phyloP scores from a whole-genome alignment of 257 asterid genomes.

The Solanum pinnatisectum region DNA sequence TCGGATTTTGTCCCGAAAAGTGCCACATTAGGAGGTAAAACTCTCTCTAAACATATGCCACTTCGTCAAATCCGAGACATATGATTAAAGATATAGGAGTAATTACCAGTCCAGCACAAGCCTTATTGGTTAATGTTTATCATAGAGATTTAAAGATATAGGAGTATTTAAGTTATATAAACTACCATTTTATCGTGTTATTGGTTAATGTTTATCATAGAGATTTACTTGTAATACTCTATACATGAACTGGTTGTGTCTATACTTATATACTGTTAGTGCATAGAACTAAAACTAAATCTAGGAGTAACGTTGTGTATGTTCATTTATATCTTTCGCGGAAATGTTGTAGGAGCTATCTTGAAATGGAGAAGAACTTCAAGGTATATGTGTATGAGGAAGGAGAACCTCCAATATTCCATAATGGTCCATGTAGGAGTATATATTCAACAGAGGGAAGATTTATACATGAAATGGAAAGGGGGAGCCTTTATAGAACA shows the following conservation, averaged over 20 bases:
- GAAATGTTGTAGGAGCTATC: constrained; percentile 44
- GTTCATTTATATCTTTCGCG: neutral
- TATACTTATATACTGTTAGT: neutral
- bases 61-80: neutral
- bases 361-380: constrained; percentile 72
- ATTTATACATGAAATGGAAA: constrained; percentile 70
- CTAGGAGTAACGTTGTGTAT: neutral
- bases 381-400: constrained; percentile 70
- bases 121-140: neutral
- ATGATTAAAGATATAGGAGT: neutral
- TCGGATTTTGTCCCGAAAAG: neutral
- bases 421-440: constrained; percentile 66
- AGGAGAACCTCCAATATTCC: constrained; percentile 80
- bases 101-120: neutral
- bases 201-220: neutral
- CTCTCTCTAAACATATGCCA: neutral
- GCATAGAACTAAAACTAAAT: neutral
- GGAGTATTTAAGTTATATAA: neutral
- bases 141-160: neutral
- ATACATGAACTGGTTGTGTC: neutral
- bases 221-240: neutral
- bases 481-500: constrained; percentile 38
- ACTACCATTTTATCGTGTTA: neutral
- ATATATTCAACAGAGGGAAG: constrained; percentile 85
- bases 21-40: neutral